A percentile compares a stretch with the other conserved stretches of the same genome.
Conservation (phyloP, 768 basidiomycete species). For the Pisolithus tinctorius region DNA sequence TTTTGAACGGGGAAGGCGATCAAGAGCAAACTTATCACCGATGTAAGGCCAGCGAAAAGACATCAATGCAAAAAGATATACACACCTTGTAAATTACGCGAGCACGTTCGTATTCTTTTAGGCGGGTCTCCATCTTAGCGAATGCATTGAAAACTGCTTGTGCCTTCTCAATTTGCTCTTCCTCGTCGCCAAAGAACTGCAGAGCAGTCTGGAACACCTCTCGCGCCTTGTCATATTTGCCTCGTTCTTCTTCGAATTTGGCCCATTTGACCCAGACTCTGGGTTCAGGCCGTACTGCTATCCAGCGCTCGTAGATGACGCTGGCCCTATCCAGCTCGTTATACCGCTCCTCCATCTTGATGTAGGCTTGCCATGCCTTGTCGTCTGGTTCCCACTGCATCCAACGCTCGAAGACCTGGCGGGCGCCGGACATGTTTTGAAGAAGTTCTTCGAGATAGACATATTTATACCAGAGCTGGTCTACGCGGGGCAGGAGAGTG, state of each 20-base stretch:
- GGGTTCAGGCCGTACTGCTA: slow-evolving; percentile 69
- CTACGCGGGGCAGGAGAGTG: slow-evolving; percentile 91
- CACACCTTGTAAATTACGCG: slow-evolving; percentile 95
- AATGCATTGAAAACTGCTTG: slow-evolving; percentile 92
- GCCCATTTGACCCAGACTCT: slow-evolving; percentile 80
- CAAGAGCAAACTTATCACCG: slow-evolving; percentile 76
- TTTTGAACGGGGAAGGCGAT: slow-evolving; percentile 87
- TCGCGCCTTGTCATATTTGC: slow-evolving; percentile 59
- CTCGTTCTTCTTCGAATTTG: slow-evolving; percentile 80
- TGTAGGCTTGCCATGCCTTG: slow-evolving; percentile 99
- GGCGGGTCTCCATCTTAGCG: slow-evolving; percentile 93
- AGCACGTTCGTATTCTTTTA: slow-evolving; percentile 96
- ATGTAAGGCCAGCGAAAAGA: neutral
- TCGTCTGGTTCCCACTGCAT: slow-evolving; percentile 99
- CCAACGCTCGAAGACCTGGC: slow-evolving; percentile 98
- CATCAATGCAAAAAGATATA: slow-evolving; percentile 18
- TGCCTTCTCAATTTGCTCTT: slow-evolving; percentile 79
- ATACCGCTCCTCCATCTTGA: slow-evolving; percentile 95
- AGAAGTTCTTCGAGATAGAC: slow-evolving; percentile 97
- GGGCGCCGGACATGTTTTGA: slow-evolving; percentile 91
- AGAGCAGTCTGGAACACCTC: slow-evolving; percentile 88
- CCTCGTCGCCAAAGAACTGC: slow-evolving; percentile 86
- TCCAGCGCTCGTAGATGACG: slow-evolving; percentile 87
- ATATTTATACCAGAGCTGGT: slow-evolving; percentile 99
- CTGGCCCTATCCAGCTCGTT: slow-evolving; percentile 88